Conservation (phyloP, 768 basidiomycete genomes). For the Clavulina sp. region DNA sequence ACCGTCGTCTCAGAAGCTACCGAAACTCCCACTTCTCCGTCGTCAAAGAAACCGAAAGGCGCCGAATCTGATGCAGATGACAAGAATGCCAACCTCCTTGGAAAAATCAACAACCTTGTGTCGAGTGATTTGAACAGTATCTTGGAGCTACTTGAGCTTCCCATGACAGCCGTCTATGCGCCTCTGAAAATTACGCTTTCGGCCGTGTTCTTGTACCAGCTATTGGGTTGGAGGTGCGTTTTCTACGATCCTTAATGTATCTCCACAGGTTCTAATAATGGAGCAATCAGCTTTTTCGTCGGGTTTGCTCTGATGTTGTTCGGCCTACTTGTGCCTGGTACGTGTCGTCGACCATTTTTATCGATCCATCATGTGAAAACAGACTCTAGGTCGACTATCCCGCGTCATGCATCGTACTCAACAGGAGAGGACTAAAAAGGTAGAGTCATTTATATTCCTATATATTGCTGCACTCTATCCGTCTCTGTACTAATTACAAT, state of each 20-base stretch:
- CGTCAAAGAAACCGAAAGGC: too few relatives aligned
- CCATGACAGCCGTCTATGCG: slow-evolving; percentile 20
- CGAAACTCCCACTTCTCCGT: too few relatives aligned
- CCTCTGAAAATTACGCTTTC: slow-evolving; percentile 27
- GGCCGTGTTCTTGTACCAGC: slow-evolving; percentile 25
- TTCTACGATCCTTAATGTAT: neutral
- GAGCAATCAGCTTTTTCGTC: slow-evolving; percentile 37
- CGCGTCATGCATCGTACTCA: slow-evolving; percentile 29
- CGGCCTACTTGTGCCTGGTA: slow-evolving; percentile 40
- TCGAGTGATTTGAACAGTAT: slow-evolving; percentile 40
- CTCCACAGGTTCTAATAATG: too few relatives aligned
- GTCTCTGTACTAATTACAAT: too few relatives aligned
- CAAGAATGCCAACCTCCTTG: slow-evolving; percentile 33
- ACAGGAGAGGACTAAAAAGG: slow-evolving; percentile 32
- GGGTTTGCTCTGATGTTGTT: slow-evolving; percentile 37
- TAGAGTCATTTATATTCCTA: too few relatives aligned
- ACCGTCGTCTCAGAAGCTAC: neutral
- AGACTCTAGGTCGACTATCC: too few relatives aligned
- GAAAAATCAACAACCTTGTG: slow-evolving; percentile 62
- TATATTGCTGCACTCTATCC: too few relatives aligned
- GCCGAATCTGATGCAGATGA: slow-evolving; percentile 9
- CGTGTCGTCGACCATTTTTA: neutral
- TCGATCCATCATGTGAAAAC: too few relatives aligned
- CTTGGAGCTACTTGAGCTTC: slow-evolving; percentile 22
- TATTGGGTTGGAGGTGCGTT: slow-evolving; percentile 34